Conservation (phyloP, 148 eudicot species). For the Rhododendron griersonianum region DNA sequence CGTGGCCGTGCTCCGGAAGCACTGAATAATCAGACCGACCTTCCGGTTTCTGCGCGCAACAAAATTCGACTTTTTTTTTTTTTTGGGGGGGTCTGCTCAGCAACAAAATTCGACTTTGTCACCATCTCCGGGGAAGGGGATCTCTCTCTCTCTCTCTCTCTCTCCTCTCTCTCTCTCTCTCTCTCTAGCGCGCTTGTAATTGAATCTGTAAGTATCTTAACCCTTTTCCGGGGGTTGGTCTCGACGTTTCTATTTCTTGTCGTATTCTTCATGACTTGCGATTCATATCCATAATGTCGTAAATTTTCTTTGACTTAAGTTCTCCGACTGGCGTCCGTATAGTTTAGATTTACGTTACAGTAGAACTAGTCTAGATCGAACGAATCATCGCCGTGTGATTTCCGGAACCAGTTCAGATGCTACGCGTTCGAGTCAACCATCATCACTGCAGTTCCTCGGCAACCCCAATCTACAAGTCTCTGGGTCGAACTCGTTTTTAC, state of each 20-base stretch:
- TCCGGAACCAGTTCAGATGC: neutral
- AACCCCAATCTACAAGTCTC: neutral
- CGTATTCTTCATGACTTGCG: neutral
- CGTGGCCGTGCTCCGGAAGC: neutral
- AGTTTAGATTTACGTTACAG: neutral
- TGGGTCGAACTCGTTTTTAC: neutral
- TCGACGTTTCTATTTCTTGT: no score
- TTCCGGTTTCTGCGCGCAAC: neutral
- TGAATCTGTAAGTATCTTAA: slow-evolving; percentile 5
- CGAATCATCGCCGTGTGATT: neutral
- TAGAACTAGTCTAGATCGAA: neutral
- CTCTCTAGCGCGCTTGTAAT: neutral
- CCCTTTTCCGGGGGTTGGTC: neutral
- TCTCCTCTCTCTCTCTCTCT: neutral
- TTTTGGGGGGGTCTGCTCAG: neutral
- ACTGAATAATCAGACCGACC: neutral
- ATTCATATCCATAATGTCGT: neutral
- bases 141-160: neutral
- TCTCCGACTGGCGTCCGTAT: neutral
- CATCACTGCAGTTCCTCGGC: neutral
- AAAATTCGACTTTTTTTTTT: neutral
- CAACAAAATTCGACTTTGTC: neutral
- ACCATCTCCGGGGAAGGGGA: neutral
- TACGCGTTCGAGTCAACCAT: neutral
- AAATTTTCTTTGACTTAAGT: neutral